Percentiles rank a stretch among this genome's conserved stretches.
These are phyloP conservation scores for Leptodermis oblonga DNA, from an alignment of 257 asterid species.

Conservation along the genomic window DNA sequence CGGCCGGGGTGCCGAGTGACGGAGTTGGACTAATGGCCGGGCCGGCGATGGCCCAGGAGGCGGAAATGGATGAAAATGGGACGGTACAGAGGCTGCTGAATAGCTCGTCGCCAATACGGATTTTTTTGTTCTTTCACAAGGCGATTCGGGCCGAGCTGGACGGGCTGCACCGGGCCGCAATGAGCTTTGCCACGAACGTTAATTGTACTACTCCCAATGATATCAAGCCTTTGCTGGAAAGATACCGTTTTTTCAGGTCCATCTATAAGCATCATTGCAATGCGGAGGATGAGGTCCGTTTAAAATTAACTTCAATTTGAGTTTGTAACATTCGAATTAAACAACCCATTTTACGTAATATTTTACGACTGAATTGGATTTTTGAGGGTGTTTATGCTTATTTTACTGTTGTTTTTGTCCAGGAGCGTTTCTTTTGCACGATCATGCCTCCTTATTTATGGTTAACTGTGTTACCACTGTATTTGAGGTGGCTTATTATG, in stretches of 20 bases:
- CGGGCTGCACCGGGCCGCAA: slow-evolving; percentile 62
- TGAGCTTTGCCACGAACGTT: slow-evolving; percentile 55
- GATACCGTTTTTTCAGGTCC: slow-evolving; percentile 67
- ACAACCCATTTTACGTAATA: not conserved
- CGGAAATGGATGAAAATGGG: slow-evolving; percentile 24
- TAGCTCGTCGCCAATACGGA: slow-evolving; percentile 69
- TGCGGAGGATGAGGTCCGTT: slow-evolving; percentile 81
- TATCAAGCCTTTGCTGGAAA: slow-evolving; percentile 56
- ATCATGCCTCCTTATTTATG: not conserved
- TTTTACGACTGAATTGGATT: not conserved
- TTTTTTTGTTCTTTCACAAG: slow-evolving; percentile 72
- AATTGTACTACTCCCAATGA: slow-evolving; percentile 28
- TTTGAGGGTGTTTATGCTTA: not conserved
- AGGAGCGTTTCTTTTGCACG: not conserved
- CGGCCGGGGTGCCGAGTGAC: slow-evolving; percentile 53
- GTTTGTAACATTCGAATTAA: not conserved
- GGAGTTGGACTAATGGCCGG: slow-evolving; percentile 43
- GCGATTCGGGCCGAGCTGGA: slow-evolving; percentile 79
- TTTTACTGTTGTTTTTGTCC: not conserved
- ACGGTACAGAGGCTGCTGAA: slow-evolving; percentile 30
- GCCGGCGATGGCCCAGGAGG: slow-evolving; percentile 14
- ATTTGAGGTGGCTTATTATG: not conserved
- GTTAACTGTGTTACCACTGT: not conserved
- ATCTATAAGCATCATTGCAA: slow-evolving; percentile 89
- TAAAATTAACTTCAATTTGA: not conserved